Base-by-base conservation (phyloP, 768 basidiomycete genomes). In the Lactifluus subvellereus region DNA sequence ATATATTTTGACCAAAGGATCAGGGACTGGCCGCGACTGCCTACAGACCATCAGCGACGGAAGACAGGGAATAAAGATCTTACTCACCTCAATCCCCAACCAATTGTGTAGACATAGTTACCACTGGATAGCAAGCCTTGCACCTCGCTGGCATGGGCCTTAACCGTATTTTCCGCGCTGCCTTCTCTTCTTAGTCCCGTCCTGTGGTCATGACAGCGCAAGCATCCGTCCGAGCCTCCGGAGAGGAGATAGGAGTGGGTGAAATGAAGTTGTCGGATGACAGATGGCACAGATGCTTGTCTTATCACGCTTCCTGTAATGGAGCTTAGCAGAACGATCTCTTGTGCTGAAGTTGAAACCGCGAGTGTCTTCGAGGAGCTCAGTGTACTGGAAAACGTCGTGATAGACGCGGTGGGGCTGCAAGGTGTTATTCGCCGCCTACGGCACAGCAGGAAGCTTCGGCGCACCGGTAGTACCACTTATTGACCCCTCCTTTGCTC, bases 1-100 rank as follows among this genome's bases (percentile, higher is more conserved):
- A 69, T 89, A 97, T 13, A 98, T 80, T 75, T 96, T 97, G 66
- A 99, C 92, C 38, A 94, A 78, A 3, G 94, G 91, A 72, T 98
- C 96, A 0, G 91, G 89, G 59, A 88, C 82, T 5, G 95, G 93
- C 52, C 89, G 86, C 7, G 88, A 86, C 74, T 91, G 92, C 73
- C 95, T 97, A 69, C 47, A 64, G 53, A 33, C 32, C 49, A 63
- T 52, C 42, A 11, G 22, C 38, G 13, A 47, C 20, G 27, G 56
- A 33, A 18, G 22, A 59, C 35, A 43, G 8, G 47, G 38, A 38
- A 16, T 32, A 40, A 56, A 59, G 49, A 13, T 18, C 42, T 8
- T 52, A 66, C 72, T 71, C 64, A 93, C 94, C 92, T 87, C 74
- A 91, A 80, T 3, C 88, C 88, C 75, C 88, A 88, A 13, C 95